Base-by-base conservation (phyloP, 148 eudicot genomes). In the Cornus controversa region DNA sequence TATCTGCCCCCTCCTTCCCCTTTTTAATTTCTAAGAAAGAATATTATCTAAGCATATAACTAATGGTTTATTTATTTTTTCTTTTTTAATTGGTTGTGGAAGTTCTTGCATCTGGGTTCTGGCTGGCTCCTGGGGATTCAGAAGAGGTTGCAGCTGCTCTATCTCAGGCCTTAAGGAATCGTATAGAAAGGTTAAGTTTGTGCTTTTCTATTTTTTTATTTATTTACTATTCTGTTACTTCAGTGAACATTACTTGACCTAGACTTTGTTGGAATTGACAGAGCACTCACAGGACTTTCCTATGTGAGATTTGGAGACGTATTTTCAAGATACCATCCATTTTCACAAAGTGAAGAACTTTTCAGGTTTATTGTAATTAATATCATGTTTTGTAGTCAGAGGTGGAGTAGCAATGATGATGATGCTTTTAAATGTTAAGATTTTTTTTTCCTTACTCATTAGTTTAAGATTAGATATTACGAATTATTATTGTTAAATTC, bases 101-200 rank as follows among this genome's bases (percentile, higher is more conserved):
- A 95, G 98, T 90, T 81, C 90, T 93, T 72, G 93, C 96, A 54
- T 92, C 96, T 82, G 98, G 98, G 79, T 72, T 90, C 37, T 95
- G 98, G 98, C 82, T 91, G 70, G 92, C 98, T 79, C 98, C 98
- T 58, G 98, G 98, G 65, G 97, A 93, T 75, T 91, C 97, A 4
- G 97, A 93, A 88, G 98, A 95, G 86, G 85, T 93, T 57, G 90
- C 98, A 9, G 77, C 85, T 82, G 98, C 98, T 80, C 80, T 95
- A 72, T 93, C 97, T 10, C 98, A 93, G 82, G 98, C 98, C 78
- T 82, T 95, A 62, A 89, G 90, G 86, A 93, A 90, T 73, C 88
- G 92, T 50, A 78, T 95, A 45, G 97, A 95, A 87, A 95, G 98
- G 98, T 95, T 73, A 28, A 73, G 25, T 45, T 22, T 25, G 16